Evolutionary conservation across 768 basidiomycete species (phyloP), one percentile per base, ranked within the genome.

Genomic region (Coprinopsis cinerea): DNA sequence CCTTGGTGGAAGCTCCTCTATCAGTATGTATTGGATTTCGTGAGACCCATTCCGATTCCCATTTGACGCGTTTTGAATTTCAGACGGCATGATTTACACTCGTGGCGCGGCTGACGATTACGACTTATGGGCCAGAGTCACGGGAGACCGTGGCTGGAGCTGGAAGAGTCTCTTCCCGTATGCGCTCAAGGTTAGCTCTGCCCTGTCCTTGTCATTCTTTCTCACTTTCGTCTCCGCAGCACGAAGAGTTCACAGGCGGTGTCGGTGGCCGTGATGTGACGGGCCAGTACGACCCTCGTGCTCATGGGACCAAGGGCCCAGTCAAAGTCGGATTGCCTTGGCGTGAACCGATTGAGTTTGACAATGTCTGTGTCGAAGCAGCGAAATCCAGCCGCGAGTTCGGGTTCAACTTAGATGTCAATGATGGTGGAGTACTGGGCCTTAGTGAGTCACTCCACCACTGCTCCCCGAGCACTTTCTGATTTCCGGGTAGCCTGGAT

Each of bases 361-460:
- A 72, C 47, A 48, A 54, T 1, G 61, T 57, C 4, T 57, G 72
- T 17, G 56, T 74, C 13, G 52, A 59, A 41, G 63, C 70, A 0
- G 62, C 69, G 0, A 60, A 74, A 44, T 57, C 71, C 5, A 47
- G 57, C 1, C 54, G 61, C 7, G 65, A 68, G 36, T 75, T 70
- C 49, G 63, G 67, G 3, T 74, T 62, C 53, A 72, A 70, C 52
- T 34, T 59, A 18, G 76, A 77, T 54, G 61, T 63, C 48, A 74
- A 75, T 53, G 64, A 67, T 18, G 75, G 76, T 13, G n/a, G n/a
- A n/a, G n/a, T n/a, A n/a, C n/a, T n/a, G n/a, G n/a, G n/a, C n/a
- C n/a, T n/a, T n/a, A n/a, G n/a, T n/a, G n/a, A n/a, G n/a, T n/a
- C n/a, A 60, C 9, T 32, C 15, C 7, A 7, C 15, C 15, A 32